Base-by-base conservation (phyloP, 495 filamentous ascomycete genomes). In the Tuber microsphaerosporum region DNA sequence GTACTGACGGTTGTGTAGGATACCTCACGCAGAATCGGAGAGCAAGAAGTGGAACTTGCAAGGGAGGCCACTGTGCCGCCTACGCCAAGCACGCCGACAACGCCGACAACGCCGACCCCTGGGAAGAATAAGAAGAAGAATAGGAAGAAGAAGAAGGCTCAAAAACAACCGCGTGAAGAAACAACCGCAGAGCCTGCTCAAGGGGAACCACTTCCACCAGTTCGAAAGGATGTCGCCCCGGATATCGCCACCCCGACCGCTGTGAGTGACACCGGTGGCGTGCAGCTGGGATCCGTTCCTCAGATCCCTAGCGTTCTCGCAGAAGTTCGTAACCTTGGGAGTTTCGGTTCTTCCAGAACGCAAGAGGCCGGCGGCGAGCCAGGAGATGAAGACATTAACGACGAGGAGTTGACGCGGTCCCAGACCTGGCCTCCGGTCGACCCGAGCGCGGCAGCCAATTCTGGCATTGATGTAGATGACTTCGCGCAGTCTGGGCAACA, bases 361-460 rank as follows among this genome's bases (percentile, higher is more conserved):
- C 43, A 71, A 20, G 46, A 48, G 5, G 12, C 45, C 37, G 43
- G 19, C 16, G 42, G 43, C 68, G 73, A 73, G 12, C 70, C 42
- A n/a, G 76, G 75, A 26, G 72, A 79, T 26, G 56, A 72, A 7
- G 72, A 75, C 7, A 70, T 73, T 68, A 71, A 73, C 73, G 16
- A 75, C n/a, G 77, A 70, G n/a, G 72, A 51, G 20, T 45, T 26
- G 43, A 75, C 42, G 34, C 76, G 12, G 41, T 79, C 51, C 43
- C 77, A 45, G 69, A 65, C 26, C 31, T 65, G 56, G 56, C 56
- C 56, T 65, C 26, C 12, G 12, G 56, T 34, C 26, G 56, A 65
- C 56, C 56, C 51, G 22, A n/a, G n/a, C n/a, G n/a, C 22, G n/a
- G n/a, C 2, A n/a, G 9, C 51, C 51, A 61, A 61, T 26, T 14